Evolutionary conservation across 495 filamentous ascomycete species (phyloP).

Genomic region (Monascus purpureus): DNA sequence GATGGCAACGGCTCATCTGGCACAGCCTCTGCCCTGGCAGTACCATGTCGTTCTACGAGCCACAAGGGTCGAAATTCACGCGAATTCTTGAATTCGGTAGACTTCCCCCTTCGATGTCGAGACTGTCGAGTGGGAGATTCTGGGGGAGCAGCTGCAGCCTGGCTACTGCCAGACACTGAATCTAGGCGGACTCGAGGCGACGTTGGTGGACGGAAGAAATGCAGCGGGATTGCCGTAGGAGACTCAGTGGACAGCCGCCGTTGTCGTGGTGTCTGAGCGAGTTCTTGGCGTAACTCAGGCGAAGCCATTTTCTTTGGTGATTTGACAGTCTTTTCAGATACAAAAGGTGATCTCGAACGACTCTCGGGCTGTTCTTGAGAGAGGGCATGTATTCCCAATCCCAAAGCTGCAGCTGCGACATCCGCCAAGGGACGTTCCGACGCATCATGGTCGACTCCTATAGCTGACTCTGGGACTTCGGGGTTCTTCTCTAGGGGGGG

Average conservation of each 20-base stretch:
- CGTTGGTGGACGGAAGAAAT: conserved; percentile 33
- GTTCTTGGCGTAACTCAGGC: conserved; percentile 11
- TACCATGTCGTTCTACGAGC: conserved; percentile 33
- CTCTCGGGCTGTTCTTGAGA: conserved; percentile 18
- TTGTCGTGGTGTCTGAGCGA: conserved; percentile 6
- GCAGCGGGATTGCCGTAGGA: conserved; percentile 35
- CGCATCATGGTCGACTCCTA: conserved; percentile 20
- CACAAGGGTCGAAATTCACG: conserved; percentile 36
- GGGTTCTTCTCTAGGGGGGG: conserved; percentile 39
- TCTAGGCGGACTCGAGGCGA: conserved; percentile 23
- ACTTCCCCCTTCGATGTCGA: conserved; percentile 27
- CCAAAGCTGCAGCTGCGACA: conserved; percentile 9
- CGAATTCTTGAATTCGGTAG: conserved; percentile 31
- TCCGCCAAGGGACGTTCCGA: conserved; percentile 19
- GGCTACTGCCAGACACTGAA: conserved; percentile 18
- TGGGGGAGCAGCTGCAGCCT: conserved; percentile 10
- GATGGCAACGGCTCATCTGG: conserved; percentile 29
- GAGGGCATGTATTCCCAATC: conserved; percentile 5
- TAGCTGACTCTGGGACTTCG: conserved; percentile 27
- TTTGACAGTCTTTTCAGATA: conserved; percentile 17
- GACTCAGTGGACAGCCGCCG: conserved; percentile 26
- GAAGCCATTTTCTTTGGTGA: conserved; percentile 26
- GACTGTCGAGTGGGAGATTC: conserved; percentile 19
- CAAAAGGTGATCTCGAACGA: conserved; percentile 22
- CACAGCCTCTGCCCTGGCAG: conserved; percentile 23